Evolutionary conservation across 2,329 filamentous ascomycete genomes (phyloP), one percentile per base, ranked within the genome.

Genomic region (Malbranchea zuffiana): DNA sequence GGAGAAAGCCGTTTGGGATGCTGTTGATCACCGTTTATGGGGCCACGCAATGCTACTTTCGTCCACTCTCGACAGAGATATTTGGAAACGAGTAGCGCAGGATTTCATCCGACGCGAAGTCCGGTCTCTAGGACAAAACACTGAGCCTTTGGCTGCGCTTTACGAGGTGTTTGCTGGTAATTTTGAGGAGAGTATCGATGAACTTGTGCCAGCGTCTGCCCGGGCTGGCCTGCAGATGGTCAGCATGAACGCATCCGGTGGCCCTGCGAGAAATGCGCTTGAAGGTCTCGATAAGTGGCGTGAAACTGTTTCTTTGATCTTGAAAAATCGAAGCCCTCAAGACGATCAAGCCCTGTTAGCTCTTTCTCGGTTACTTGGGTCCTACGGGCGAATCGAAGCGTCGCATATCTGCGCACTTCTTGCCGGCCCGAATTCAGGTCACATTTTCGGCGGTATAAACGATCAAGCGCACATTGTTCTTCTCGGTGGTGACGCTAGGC

Each of bases 21-120:
- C 90, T 3, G 88, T 86, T 20, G 90, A 98, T 57, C 86, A 87
- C 57, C 77, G 87, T 32, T 67, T 98, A 2, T 98, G 92, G 92
- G 90, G 85, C 2, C 92, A 98, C 57, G 92, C 90, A 3, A 82
- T 98, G 72, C 69, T 98, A 13, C 80, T 98, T 23, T 81, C 90
- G 57, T 93, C 61, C 5, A 90, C 84, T 1, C 68, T 82, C 32
- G 82, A 84, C 15, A 69, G 67, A 29, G 65, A 70, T 4, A 68
- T 92, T 2, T 96, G 92, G 73, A 92, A 86, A 56, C 83, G 92
- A 54, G 87, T 98, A 17, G 77, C 86, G 1, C 86, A 93, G 51
- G 90, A 98, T 52, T 98, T 98, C 52, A 81, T 98, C 12, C 80
- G 86, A 47, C 87, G 92, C 51, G 90, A 98, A 57, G 84, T 98